phyloP scores from a whole-genome alignment of 2,329 filamentous ascomycete genomes.

The Talaromyces sp. region DNA sequence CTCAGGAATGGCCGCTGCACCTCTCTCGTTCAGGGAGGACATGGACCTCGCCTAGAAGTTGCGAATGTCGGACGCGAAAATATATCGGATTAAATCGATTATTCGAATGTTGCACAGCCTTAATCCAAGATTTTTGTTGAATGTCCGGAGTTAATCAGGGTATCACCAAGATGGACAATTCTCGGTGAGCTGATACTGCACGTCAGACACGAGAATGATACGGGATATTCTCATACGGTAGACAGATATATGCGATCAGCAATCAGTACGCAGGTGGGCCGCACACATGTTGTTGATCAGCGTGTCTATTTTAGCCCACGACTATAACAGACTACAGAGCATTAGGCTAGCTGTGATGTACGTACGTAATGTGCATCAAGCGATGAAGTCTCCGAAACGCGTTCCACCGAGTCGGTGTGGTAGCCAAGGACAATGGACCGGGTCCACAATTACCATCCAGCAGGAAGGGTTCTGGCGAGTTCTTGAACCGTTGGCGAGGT shows the following conservation, averaged over 20 bases:
- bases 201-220: constrained; percentile 2
- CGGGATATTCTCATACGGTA: not conserved
- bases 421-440: not conserved
- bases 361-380: not conserved
- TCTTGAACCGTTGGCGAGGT: not conserved
- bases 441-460: not conserved
- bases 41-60: not conserved
- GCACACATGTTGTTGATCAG: not conserved
- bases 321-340: not conserved
- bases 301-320: not conserved
- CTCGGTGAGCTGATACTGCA: not conserved
- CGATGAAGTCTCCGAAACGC: not conserved
- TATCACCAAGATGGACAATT: not conserved
- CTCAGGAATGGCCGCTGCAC: constrained; percentile 12
- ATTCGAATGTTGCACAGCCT: not conserved
- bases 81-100: constrained; percentile 2
- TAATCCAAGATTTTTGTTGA: not conserved
- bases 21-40: constrained; percentile 5
- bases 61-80: constrained; percentile 3
- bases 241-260: not conserved
- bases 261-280: not conserved
- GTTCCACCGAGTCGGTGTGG: not conserved
- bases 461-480: not conserved
- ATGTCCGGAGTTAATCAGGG: not conserved
- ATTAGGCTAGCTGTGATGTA: not conserved